Percentiles rank a stretch among this genome's conserved stretches.
These are phyloP conservation scores for Saccharomyces hybrid DNA, from an alignment of 1,139 yeast genomes.

Conservation along the genomic window DNA sequence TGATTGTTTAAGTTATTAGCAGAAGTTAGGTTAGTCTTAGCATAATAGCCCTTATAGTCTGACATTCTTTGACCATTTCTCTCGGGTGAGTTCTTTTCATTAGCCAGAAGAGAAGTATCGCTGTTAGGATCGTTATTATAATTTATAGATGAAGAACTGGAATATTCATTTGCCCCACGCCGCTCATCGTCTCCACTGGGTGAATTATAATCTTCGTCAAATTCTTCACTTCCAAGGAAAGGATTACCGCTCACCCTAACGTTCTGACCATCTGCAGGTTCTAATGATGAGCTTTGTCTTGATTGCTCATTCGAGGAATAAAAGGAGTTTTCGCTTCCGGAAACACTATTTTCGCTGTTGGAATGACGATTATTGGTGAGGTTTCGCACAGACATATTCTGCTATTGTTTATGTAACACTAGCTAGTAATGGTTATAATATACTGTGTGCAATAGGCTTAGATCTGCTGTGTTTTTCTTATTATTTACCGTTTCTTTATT, in stretches of 20 bases:
- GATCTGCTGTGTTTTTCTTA: neutral
- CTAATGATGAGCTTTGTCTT: neutral
- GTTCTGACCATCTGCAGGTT: neutral
- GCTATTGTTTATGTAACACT: neutral
- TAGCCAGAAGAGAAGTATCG: conserved; percentile 13
- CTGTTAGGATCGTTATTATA: conserved; percentile 11
- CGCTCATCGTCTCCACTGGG: neutral
- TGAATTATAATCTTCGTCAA: conserved; percentile 6
- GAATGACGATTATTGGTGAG: neutral
- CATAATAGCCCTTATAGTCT: conserved; percentile 29
- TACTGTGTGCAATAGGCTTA: neutral
- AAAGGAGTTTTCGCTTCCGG: neutral
- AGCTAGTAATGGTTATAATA: neutral
- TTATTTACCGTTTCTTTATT: neutral
- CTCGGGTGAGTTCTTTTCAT: conserved; percentile 4
- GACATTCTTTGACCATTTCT: conserved; percentile 10
- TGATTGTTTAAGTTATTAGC: conserved; percentile 7
- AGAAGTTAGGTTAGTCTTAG: conserved; percentile 12
- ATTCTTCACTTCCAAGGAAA: conserved; percentile 15
- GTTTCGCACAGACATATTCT: neutral
- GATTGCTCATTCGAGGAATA: neutral
- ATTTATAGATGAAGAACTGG: conserved; percentile 9
- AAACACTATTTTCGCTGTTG: neutral
- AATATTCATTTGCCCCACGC: conserved; percentile 3
- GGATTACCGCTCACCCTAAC: neutral